Evolutionary conservation across 345 rosid genomes (phyloP).

Genomic region (Bretschneidera sinensis): DNA sequence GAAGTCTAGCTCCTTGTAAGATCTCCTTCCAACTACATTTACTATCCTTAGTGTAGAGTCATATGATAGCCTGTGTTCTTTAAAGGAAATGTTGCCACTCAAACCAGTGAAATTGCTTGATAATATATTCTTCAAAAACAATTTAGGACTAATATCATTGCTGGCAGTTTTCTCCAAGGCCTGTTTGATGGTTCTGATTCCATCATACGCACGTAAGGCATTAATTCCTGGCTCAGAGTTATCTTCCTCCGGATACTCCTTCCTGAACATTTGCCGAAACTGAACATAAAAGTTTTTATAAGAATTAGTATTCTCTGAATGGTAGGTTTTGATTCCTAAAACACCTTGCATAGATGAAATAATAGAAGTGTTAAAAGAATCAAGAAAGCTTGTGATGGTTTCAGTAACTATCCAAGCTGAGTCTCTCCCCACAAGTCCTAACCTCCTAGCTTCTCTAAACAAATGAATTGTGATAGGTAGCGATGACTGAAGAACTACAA

Average conservation of each 20-base stretch:
- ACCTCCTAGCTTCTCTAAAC: slow-evolving; percentile 34
- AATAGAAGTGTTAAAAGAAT: slow-evolving; percentile 32
- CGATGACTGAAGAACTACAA: slow-evolving; percentile 42
- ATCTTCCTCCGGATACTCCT: slow-evolving; percentile 23
- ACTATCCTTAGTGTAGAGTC: slow-evolving; percentile 20
- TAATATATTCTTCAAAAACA: slow-evolving; percentile 19
- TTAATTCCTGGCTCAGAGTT: slow-evolving; percentile 30
- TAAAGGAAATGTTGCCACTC: slow-evolving; percentile 33
- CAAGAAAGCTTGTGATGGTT: slow-evolving; percentile 24
- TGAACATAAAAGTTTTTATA: slow-evolving; percentile 21
- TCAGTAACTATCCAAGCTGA: slow-evolving; percentile 43
- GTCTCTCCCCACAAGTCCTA: slow-evolving; percentile 34
- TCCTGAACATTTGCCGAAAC: slow-evolving; percentile 21
- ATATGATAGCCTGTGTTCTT: slow-evolving; percentile 13
- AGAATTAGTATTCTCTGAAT: slow-evolving; percentile 8
- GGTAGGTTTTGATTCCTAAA: slow-evolving; percentile 36
- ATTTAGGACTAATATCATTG: neutral
- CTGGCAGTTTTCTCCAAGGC: slow-evolving; percentile 11
- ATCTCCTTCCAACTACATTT: slow-evolving; percentile 37
- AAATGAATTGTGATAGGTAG: slow-evolving; percentile 24
- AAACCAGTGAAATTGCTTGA: slow-evolving; percentile 33
- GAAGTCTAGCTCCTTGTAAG: slow-evolving; percentile 35
- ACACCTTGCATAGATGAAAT: slow-evolving; percentile 43
- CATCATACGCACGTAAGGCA: slow-evolving; percentile 40
- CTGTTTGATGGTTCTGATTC: slow-evolving; percentile 21